Base-by-base conservation (phyloP, 2,329 filamentous ascomycete species). In the Mycosphaerella sp. region DNA sequence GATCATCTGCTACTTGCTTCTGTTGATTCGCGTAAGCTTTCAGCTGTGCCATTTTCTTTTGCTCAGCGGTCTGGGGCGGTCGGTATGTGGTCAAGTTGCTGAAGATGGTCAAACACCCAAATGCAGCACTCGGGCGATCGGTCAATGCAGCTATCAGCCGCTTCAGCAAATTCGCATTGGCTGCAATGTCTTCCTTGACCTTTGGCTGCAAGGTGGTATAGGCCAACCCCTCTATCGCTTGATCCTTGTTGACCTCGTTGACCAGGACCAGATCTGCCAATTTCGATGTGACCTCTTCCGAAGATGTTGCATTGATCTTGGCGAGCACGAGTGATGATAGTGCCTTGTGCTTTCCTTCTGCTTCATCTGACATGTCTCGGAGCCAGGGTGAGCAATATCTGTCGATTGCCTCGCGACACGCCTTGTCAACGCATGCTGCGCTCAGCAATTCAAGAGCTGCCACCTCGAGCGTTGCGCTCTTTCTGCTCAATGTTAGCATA, bases 1-100 rank as follows among this genome's bases (percentile, higher is more conserved):
- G 81, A 66, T 91, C 82, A 0, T 80, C 75, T 2, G 78, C 74
- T 0, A 76, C 68, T 1, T 74, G 71, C 65, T 89, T 90, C 4
- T 84, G 84, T 0, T 89, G 87, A 67, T 95, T 89, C 11, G 93
- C 93, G 65, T 97, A 98, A 2, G 90, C 89, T 74, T 95, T 96
- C 43, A 98, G 80, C 69, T 98, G 88, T 5, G 81, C 81, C 74
- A 98, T 89, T 66, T 88, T 89, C 74, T 92, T 93, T 65, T 96
- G 86, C 70, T 98, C 93, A 59, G 96, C 92, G 0, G 89, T 85
- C 40, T 91, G 77, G 6, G 77, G 76, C 6, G 90, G 90, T 40
- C 82, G 79, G 68, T 95, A 97, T 31, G 81, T 78, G 11, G 89
- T 95, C 48, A 98, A 75, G 66, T 97, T 96, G 51, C 83, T 77